Evolutionary conservation across 2,329 filamentous ascomycete genomes (phyloP).

Genomic region (Microcyclosporella mali): DNA sequence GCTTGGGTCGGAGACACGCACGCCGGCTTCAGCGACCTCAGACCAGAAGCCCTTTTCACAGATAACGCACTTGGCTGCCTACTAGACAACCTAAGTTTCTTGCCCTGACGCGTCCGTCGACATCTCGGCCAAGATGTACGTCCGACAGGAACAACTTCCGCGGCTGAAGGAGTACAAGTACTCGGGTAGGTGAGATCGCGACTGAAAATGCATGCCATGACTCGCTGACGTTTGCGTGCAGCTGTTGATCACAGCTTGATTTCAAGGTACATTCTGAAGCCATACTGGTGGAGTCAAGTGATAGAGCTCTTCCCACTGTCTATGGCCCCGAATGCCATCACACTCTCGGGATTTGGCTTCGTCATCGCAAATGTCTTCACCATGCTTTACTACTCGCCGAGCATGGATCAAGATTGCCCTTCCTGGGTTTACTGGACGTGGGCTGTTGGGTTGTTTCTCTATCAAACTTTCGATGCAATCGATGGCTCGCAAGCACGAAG

Average conservation of each 20-base stretch:
- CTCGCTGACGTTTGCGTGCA: neutral
- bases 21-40: too few species aligned
- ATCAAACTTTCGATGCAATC: conserved; percentile 97
- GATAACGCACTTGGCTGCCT: neutral
- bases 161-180: conserved; percentile 95
- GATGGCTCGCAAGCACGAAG: conserved; percentile 91
- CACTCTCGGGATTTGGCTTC: conserved; percentile 82
- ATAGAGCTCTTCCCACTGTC: conserved; percentile 91
- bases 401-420: conserved; percentile 86
- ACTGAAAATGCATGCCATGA: neutral
- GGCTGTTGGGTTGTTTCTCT: conserved; percentile 83
- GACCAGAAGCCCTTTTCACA: too few species aligned
- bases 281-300: conserved; percentile 91
- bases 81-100: neutral
- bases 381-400: conserved; percentile 93
- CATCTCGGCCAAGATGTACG: conserved; percentile 62
- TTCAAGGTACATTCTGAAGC: conserved; percentile 91
- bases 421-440: conserved; percentile 92
- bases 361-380: conserved; percentile 85
- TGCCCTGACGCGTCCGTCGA: neutral
- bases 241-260: conserved; percentile 82
- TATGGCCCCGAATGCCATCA: conserved; percentile 79
- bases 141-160: conserved; percentile 81
- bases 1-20: too few species aligned
- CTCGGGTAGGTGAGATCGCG: conserved; percentile 27